Evolutionary conservation across 768 basidiomycete genomes (phyloP), one percentile per base, ranked within the genome.

Genomic region (Tremella fuciformis): DNA sequence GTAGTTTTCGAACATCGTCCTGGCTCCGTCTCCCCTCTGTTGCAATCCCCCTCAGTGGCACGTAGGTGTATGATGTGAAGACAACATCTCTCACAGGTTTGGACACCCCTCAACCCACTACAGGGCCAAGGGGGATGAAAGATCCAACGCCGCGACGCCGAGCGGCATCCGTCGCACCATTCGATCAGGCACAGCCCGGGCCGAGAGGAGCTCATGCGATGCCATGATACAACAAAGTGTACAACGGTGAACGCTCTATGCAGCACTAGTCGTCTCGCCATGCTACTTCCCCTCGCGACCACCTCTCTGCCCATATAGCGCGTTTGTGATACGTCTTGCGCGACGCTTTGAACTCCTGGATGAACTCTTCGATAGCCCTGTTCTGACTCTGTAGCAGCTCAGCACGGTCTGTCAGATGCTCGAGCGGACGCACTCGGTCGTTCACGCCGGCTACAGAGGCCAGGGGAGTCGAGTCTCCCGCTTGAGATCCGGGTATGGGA

Each of bases 291-390:
- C 89, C 89, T 34, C 83, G 82, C 0, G 85, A 80, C 91, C 93
- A 97, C 65, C 86, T 81, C 71, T 91, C 88, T 16, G 85, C 84
- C 88, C 90, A 96, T 73, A 94, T 86, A 1, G 85, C 86, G 16
- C 93, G 82, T 77, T 94, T 96, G 76, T 98, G 93, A 76, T 91
- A 97, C n/a, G 82, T 81, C 78, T 90, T 93, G 64, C 94, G 79
- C 40, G 85, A 75, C 52, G 91, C 90, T 70, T 87, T 89, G 79
- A 93, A 96, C 66, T 90, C 85, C 67, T 81, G 85, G 53, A 96
- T 84, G 64, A 97, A 98, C 44, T 87, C 84, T 59, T 96, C 92
- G 21, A 92, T 83, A 34, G 88, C 88, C 64, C 65, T 69, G 55
- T 54, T 64, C 63, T 71, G 59, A 34, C 53, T 55, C 64, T 66